Base-by-base conservation (phyloP, 306 rosid genomes). In the Lathyrus oleraceus region DNA sequence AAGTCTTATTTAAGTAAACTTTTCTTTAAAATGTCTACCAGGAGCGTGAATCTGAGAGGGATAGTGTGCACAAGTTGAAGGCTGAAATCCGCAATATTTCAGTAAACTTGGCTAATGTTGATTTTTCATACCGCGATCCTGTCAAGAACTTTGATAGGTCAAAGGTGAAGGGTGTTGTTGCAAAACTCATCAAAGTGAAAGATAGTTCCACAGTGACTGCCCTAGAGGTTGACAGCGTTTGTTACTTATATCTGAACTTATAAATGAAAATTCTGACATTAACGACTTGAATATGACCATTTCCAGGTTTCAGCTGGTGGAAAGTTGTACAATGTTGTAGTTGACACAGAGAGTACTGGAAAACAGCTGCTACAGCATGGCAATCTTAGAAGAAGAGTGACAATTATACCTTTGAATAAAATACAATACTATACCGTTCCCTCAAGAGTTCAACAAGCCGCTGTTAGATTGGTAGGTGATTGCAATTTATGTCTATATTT, bases 221-320 rank as follows among this genome's bases (percentile, higher is more conserved):
- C 84, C 82, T 94, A 60, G 97, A 94, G 98, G 98, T 94, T 58
- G 74, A 64, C 28, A 20, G 38, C 81, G 1, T 61, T 56, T 43
- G 53, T 57, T 49, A 44, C 38, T 53, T 53, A 30, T 61, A 28
- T 23, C 63, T 52, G 47, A 56, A 63, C 65, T 74, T 14, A 42
- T 68, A 17, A 47, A 68, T 20, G 23, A 58, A 61, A 25, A 63
- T 39, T 64, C 58, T 38, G 68, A 48, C 39, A 17, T 71, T 71
- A 39, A 73, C 38, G 74, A 73, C 61, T 72, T 13, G 57, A 42
- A 60, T 67, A 32, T 61, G 40, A 10, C 43, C 28, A 23, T 67
- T 60, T 79, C 70, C 83, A 94, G 98, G 98, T 90, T 72, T 79
- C 98, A 72, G 98, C 98, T 32, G 98, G 88, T 74, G 98, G 98